Conservation (phyloP, 768 basidiomycete genomes). For the Polyporus arcularius region DNA sequence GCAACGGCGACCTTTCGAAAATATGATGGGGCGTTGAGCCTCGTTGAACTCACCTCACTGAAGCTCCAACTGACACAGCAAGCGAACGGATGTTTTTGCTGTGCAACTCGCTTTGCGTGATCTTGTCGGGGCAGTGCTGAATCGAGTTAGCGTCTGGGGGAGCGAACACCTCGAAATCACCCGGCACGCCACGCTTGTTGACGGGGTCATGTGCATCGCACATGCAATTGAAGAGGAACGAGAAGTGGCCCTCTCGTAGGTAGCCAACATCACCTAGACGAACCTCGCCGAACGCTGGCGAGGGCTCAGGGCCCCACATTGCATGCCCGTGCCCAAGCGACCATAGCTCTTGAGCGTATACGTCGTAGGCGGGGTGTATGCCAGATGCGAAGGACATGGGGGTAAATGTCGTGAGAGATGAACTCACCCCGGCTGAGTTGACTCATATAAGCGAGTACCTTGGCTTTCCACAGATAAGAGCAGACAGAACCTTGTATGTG, state of each 20-base stretch:
- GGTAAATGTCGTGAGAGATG: no score
- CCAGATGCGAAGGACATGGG: no score
- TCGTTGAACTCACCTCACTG: not conserved
- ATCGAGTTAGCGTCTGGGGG: not conserved
- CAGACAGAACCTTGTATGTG: no score
- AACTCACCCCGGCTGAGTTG: no score
- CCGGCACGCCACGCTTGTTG: not conserved
- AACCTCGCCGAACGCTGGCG: not conserved
- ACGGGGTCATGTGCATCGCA: not conserved
- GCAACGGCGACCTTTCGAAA: not conserved
- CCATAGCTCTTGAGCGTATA: conserved; percentile 16
- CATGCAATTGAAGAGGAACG: conserved; percentile 10
- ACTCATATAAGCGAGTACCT: no score
- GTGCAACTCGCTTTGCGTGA: not conserved
- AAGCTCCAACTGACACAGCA: not conserved
- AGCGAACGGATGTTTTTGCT: not conserved
- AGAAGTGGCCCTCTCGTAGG: conserved; percentile 6
- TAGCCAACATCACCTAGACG: conserved; percentile 18
- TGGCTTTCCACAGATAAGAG: no score
- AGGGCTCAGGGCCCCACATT: conserved; percentile 4
- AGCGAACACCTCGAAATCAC: not conserved
- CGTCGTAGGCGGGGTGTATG: not conserved
- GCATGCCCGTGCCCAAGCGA: conserved; percentile 7
- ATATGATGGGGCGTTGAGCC: not conserved
- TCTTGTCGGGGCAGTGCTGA: not conserved